These are phyloP conservation scores for Elaeis guineensis DNA, from an alignment of 176 grass and related monocot species.

Conservation along the genomic window DNA sequence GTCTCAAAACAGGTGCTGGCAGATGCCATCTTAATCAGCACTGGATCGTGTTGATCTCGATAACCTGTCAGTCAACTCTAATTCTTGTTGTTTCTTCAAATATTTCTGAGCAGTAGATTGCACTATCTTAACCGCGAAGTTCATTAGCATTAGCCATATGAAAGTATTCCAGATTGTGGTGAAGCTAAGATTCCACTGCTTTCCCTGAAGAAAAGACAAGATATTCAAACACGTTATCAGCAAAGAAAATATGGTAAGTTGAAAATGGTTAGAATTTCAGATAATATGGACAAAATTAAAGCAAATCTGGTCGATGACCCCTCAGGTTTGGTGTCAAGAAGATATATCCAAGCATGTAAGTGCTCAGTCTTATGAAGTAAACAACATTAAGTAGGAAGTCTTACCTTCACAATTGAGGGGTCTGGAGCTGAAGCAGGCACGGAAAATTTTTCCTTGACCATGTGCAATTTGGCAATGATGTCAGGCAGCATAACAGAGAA, in stretches of 20 bases:
- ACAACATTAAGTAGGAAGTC: neutral
- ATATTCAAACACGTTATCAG: too few relatives aligned
- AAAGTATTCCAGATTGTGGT: constrained; percentile 71
- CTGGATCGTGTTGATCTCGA: neutral
- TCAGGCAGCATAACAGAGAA: constrained; percentile 60
- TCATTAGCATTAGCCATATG: constrained; percentile 70
- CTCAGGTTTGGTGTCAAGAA: too few relatives aligned
- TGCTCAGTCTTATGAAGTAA: too few relatives aligned
- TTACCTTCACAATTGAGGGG: constrained; percentile 38
- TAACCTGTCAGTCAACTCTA: constrained; percentile 50
- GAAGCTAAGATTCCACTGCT: constrained; percentile 67
- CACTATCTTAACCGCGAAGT: constrained; percentile 85
- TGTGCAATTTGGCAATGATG: constrained; percentile 64
- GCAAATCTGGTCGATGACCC: too few relatives aligned
- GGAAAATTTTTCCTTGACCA: constrained; percentile 62
- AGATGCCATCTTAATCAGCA: constrained; percentile 6
- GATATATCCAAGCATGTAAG: too few relatives aligned
- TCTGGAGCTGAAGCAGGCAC: constrained; percentile 32
- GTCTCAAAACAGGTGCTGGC: too few relatives aligned
- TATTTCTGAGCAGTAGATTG: constrained; percentile 74
- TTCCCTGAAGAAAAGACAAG: constrained; percentile 39
- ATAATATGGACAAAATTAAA: too few relatives aligned
- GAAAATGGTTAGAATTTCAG: too few relatives aligned
- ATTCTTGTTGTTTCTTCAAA: constrained; percentile 62
- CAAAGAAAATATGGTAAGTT: too few relatives aligned